Conservation (phyloP, 1,139 yeast species). For the Petasospora fabianii region DNA sequence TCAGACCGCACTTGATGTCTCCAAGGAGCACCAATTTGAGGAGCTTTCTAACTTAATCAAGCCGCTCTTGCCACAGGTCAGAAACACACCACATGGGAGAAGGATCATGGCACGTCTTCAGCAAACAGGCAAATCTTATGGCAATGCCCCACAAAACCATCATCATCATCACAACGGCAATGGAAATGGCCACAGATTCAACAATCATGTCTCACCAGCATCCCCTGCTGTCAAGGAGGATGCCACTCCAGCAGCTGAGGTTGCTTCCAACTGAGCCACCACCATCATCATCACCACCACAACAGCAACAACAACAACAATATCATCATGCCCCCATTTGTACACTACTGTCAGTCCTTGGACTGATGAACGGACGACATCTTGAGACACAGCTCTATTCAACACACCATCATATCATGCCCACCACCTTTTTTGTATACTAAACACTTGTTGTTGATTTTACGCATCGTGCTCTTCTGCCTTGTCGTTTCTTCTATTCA, state of each 20-base stretch:
- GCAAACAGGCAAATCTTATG: slow-evolving; percentile 13
- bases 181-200: not conserved
- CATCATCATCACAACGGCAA: slow-evolving; percentile 1
- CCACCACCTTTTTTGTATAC: no score
- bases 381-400: not conserved
- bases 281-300: no score
- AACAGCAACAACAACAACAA: no score
- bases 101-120: slow-evolving; percentile 63
- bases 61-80: slow-evolving; percentile 61
- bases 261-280: not conserved
- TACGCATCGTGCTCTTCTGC: no score
- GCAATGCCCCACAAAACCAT: not conserved
- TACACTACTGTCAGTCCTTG: not conserved
- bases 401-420: no score
- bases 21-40: slow-evolving; percentile 50
- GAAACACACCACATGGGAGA: slow-evolving; percentile 93
- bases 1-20: slow-evolving; percentile 78
- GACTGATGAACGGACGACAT: not conserved
- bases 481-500: no score
- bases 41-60: slow-evolving; percentile 52
- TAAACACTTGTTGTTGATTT: no score
- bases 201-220: no score
- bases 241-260: not conserved
- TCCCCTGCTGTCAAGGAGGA: no score
- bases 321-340: not conserved